Evolutionary conservation across 2,329 filamentous ascomycete genomes (phyloP).

Genomic region (Anthostomella pinea): DNA sequence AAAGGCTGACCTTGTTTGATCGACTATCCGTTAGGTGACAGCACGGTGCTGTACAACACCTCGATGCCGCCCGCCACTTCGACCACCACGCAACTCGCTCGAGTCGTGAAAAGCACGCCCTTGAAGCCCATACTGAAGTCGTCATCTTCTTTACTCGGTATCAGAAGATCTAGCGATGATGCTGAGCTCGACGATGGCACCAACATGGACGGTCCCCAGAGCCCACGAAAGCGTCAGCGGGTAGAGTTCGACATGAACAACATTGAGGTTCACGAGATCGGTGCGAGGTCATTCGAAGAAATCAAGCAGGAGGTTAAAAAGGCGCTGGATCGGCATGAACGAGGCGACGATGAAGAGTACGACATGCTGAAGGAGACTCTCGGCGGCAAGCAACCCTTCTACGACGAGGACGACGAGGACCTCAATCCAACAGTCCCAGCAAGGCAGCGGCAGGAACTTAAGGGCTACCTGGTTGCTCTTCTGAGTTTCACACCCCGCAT

Average conservation of each 20-base stretch:
- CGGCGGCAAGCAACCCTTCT: slow-evolving; percentile 44
- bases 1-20: neutral
- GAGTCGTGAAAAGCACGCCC: slow-evolving; percentile 37
- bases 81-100: slow-evolving; percentile 23
- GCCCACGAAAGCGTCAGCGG: slow-evolving; percentile 52
- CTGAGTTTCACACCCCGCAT: slow-evolving; percentile 60
- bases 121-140: slow-evolving; percentile 54
- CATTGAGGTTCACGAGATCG: slow-evolving; percentile 55
- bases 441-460: slow-evolving; percentile 49
- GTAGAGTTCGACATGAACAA: slow-evolving; percentile 58
- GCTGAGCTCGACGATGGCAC: slow-evolving; percentile 39
- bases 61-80: slow-evolving; percentile 24
- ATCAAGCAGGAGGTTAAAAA: slow-evolving; percentile 53
- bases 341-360: slow-evolving; percentile 58
- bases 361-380: slow-evolving; percentile 61
- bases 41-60: slow-evolving; percentile 3
- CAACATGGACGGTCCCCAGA: slow-evolving; percentile 36
- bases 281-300: slow-evolving; percentile 50
- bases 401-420: slow-evolving; percentile 46
- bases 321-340: slow-evolving; percentile 55
- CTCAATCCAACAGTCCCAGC: slow-evolving; percentile 34
- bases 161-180: slow-evolving; percentile 42
- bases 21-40: too few relatives aligned
- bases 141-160: slow-evolving; percentile 43
- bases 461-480: slow-evolving; percentile 61